Evolutionary conservation across 1,284 basidiomycete genomes (phyloP).

Genomic region (Pholiota adiposa): DNA sequence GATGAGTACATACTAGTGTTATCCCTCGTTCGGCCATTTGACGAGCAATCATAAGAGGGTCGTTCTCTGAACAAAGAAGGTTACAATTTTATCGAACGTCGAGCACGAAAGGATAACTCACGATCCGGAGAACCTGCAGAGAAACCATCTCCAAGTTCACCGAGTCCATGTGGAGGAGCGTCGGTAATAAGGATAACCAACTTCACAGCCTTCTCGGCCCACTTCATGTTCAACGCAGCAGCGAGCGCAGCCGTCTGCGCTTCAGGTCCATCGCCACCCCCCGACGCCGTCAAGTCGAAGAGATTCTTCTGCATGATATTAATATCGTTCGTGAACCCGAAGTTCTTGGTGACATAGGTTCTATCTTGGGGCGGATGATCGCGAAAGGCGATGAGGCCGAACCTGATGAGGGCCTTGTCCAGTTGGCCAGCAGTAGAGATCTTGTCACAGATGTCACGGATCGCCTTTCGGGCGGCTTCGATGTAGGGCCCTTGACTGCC

Average conservation of each 20-base stretch:
- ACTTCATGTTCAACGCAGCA: slow-evolving; percentile 74
- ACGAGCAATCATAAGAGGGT: slow-evolving; percentile 29
- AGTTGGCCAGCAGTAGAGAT: slow-evolving; percentile 27
- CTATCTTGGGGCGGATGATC: slow-evolving; percentile 87
- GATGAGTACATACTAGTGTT: slow-evolving; percentile 24
- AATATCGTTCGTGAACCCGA: slow-evolving; percentile 83
- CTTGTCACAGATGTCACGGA: slow-evolving; percentile 30
- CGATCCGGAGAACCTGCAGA: slow-evolving; percentile 30
- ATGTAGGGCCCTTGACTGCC: slow-evolving; percentile 34
- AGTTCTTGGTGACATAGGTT: slow-evolving; percentile 78
- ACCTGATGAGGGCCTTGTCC: slow-evolving; percentile 26
- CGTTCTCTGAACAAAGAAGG: slow-evolving; percentile 24
- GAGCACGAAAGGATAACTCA: slow-evolving; percentile 16
- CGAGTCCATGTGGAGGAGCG: slow-evolving; percentile 84
- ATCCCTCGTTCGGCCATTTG: slow-evolving; percentile 33
- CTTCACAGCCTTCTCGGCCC: slow-evolving; percentile 79
- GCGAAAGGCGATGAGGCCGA: slow-evolving; percentile 62
- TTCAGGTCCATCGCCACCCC: slow-evolving; percentile 90
- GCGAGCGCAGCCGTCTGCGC: slow-evolving; percentile 86
- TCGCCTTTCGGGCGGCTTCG: slow-evolving; percentile 25
- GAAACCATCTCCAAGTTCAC: slow-evolving; percentile 32
- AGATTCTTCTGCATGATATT: slow-evolving; percentile 73
- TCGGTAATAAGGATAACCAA: slow-evolving; percentile 88
- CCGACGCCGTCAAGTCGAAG: slow-evolving; percentile 73
- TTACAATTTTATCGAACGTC: neutral